These are phyloP conservation scores for Centrapalus pauciflorus DNA, from an alignment of 129 eudicot genomes.

Conservation along the genomic window DNA sequence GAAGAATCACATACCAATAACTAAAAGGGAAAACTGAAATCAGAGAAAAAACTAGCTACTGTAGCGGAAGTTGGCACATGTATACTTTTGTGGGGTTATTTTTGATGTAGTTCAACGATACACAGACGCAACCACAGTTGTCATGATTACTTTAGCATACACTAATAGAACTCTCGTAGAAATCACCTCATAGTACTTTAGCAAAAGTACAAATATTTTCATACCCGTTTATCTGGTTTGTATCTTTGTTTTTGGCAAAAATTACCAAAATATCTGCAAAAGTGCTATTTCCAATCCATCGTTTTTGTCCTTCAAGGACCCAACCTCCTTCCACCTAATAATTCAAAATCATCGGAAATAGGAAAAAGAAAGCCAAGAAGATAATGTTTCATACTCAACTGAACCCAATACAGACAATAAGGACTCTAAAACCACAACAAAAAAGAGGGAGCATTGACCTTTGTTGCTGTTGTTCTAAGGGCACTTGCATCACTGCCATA, in stretches of 20 bases:
- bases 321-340: conserved; percentile 95
- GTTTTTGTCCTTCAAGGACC: conserved; percentile 93
- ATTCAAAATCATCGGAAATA: conserved; percentile 12
- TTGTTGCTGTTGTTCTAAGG: conserved; percentile 80
- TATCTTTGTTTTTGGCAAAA: conserved; percentile 75
- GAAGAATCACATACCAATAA: conserved; percentile 3
- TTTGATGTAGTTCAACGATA: not conserved
- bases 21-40: not conserved
- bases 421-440: not conserved
- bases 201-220: not conserved
- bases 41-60: not conserved
- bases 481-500: conserved; percentile 99
- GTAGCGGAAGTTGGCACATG: too few relatives aligned
- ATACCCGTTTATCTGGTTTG: conserved; percentile 95
- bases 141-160: not conserved
- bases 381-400: not conserved
- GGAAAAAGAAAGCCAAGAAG: not conserved
- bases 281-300: conserved; percentile 99
- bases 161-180: not conserved
- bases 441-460: conserved; percentile 37
- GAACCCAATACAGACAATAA: not conserved
- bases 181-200: not conserved
- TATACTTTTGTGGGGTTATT: not conserved
- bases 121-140: not conserved
- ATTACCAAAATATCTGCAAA: conserved; percentile 91